phyloP scores from a whole-genome alignment of 176 grass and related monocot genomes.

The Bromus sterilis region DNA sequence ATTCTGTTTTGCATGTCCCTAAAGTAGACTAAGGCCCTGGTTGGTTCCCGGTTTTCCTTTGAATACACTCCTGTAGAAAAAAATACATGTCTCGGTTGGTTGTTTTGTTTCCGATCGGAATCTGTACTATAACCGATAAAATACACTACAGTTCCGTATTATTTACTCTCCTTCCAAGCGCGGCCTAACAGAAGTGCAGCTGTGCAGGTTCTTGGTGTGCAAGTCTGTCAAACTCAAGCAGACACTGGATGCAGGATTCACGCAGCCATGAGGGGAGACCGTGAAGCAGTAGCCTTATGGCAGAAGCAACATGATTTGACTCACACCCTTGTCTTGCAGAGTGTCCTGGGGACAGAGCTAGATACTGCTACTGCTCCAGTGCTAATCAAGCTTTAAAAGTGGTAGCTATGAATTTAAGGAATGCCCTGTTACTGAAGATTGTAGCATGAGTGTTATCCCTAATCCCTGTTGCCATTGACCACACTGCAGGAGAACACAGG shows the following conservation, averaged over 20 bases:
- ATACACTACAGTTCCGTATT: too few relatives aligned
- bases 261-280: neutral
- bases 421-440: neutral
- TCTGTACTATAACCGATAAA: too few relatives aligned
- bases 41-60: too few relatives aligned
- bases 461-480: neutral
- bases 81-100: too few relatives aligned
- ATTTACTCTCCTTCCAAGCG: too few relatives aligned
- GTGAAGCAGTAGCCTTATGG: neutral
- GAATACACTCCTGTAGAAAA: too few relatives aligned
- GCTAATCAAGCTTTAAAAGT: conserved; percentile 10
- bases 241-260: conserved; percentile 3
- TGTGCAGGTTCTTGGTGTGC: neutral
- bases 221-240: neutral
- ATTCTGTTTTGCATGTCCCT: neutral
- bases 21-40: too few relatives aligned
- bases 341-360: conserved; percentile 7
- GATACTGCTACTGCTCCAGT: neutral
- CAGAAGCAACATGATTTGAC: conserved; percentile 24
- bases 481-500: neutral
- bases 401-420: neutral
- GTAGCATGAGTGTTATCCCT: neutral
- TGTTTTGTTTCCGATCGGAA: too few relatives aligned
- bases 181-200: neutral
- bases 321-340: conserved; percentile 7